Evolutionary conservation across 305 asterid species (phyloP).

Genomic region (Euphrasia arctica): DNA sequence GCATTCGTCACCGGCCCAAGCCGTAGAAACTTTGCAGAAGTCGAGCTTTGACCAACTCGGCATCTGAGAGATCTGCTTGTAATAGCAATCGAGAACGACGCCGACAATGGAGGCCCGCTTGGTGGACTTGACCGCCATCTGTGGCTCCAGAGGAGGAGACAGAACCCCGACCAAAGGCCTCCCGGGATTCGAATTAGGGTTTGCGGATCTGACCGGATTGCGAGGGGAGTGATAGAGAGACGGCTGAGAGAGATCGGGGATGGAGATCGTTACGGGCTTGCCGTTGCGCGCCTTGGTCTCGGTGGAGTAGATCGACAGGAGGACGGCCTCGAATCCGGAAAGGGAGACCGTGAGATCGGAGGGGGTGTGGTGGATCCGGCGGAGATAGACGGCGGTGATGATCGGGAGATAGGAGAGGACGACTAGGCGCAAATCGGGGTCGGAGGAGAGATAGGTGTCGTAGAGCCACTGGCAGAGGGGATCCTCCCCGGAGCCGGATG

Average conservation of each 20-base stretch:
- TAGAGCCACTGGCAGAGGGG: conserved; percentile 93
- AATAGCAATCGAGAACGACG: conserved; percentile 78
- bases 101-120: conserved; percentile 89
- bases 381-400: conserved; percentile 56
- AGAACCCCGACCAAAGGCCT: conserved; percentile 52
- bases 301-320: conserved; percentile 64
- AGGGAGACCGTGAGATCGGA: conserved; percentile 41
- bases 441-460: conserved; percentile 78
- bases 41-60: conserved; percentile 90
- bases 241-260: conserved; percentile 89
- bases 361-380: conserved; percentile 56
- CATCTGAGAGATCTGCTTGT: conserved; percentile 87
- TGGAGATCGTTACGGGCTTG: conserved; percentile 59
- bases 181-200: conserved; percentile 32
- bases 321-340: conserved; percentile 91
- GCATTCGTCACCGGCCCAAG: conserved; percentile 87
- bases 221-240: conserved; percentile 86
- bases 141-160: conserved; percentile 78
- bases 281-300: conserved; percentile 83
- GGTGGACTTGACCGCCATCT: conserved; percentile 85
- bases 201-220: conserved; percentile 36
- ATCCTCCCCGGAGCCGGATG: conserved; percentile 77
- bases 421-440: conserved; percentile 78
- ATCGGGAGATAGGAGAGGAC: conserved; percentile 79
- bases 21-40: conserved; percentile 57